Percentiles rank a stretch among this genome's conserved stretches.
Conservation (phyloP, 768 basidiomycete genomes). For the Mycena filopes region DNA sequence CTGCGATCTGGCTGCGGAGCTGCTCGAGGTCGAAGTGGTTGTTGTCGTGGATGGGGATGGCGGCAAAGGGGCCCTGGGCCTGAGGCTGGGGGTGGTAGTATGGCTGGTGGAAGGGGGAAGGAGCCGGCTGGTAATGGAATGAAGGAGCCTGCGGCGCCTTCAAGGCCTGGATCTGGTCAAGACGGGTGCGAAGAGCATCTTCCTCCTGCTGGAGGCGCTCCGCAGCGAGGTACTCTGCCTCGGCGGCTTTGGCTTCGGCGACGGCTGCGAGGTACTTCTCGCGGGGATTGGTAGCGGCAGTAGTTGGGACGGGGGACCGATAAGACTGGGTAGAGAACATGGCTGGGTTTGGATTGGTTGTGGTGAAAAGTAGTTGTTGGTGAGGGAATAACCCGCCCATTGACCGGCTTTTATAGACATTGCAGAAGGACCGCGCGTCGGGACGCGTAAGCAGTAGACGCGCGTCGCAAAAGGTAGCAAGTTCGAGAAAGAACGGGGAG, state of each 20-base stretch:
- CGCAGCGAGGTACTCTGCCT: constrained; percentile 49
- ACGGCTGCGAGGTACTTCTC: constrained; percentile 50
- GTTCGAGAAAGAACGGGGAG: constrained; percentile 2
- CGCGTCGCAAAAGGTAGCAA: constrained; percentile 20
- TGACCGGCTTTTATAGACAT: constrained; percentile 36
- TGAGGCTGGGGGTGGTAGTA: too few species aligned
- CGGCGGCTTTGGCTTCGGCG: constrained; percentile 49
- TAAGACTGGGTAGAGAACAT: constrained; percentile 6
- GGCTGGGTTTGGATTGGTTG: constrained; percentile 4
- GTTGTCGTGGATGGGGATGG: neutral
- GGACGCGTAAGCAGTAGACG: constrained; percentile 32
- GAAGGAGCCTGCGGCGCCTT: constrained; percentile 4
- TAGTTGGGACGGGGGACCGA: constrained; percentile 12
- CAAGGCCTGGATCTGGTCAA: constrained; percentile 37
- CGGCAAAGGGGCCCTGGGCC: neutral
- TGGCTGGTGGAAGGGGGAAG: too few species aligned
- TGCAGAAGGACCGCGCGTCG: constrained; percentile 35
- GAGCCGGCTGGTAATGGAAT: constrained; percentile 6
- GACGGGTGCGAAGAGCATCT: constrained; percentile 39
- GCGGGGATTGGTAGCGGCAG: constrained; percentile 40
- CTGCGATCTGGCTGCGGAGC: constrained; percentile 26
- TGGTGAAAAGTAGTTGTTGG: constrained; percentile 5
- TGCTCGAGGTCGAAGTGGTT: constrained; percentile 22
- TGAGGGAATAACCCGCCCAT: neutral
- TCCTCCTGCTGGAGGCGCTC: constrained; percentile 47